Base-by-base conservation (phyloP, 495 filamentous ascomycete species). In the Penicillium bialowiezense region DNA sequence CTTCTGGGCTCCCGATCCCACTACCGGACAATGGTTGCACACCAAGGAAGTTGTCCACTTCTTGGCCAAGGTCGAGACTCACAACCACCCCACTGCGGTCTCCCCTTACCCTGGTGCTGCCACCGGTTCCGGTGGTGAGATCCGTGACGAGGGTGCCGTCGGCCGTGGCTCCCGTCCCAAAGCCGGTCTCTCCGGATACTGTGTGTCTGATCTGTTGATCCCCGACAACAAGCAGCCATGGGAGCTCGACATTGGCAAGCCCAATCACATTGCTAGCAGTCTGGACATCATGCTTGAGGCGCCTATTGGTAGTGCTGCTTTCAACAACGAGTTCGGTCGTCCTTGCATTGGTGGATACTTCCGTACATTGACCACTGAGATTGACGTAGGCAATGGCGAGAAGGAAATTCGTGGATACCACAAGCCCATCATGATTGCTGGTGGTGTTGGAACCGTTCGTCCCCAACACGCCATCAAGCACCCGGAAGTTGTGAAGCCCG, bases 391-490 rank as follows among this genome's bases (percentile, higher is more conserved):
- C n/a, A 79, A 80, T 44, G 81, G 79, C 26, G 72, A 76, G 37
- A 74, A 77, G 3, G 92, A 98, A 40, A 71, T 88, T 40, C 77
- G 95, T 56, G 93, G 93, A 13, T 98, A 95, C 58, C 92, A 97
- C 74, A 98, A 98, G 71, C 93, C 93, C 6, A 97, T 98, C 66
- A 96, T 98, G 91, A 86, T 98, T 73, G 93, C 95, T 47, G 95
- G 93, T 51, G 93, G 95, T 62, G 80, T 96, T 36, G 95, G 93
- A 29, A 95, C 88, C n/a, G 91, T 97, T n/a, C 70, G 95, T 48
- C 92, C 93, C 1, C 84, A 91, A 58, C 87, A 96, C 65, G 91
- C 93, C 4, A 76, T 95, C 39, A 98, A 98, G 68, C 74, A 85
- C 50, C 79, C 82, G 2, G 74, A 79, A 10, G 74, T 88, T 51